Conservation (phyloP, 2,329 filamentous ascomycete genomes). For the Diplodia intermedia region DNA sequence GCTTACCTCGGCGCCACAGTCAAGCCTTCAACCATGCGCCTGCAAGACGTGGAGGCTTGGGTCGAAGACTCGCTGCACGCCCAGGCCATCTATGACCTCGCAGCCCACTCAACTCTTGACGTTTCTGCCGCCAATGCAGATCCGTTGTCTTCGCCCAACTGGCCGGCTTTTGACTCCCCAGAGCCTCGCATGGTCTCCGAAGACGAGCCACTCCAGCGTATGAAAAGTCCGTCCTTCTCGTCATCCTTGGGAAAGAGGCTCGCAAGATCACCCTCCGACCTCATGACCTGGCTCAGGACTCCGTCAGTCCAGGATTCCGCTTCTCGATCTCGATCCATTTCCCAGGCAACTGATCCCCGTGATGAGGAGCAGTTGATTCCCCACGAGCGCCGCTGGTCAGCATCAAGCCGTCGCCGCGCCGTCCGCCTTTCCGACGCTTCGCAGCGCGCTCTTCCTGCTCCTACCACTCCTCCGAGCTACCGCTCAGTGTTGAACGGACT, state of each 20-base stretch:
- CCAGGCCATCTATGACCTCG: neutral
- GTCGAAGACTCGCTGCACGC: constrained; percentile 25
- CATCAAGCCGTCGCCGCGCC: constrained; percentile 16
- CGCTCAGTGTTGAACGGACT: constrained; percentile 7
- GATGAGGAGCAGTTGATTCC: constrained; percentile 4
- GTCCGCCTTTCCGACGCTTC: constrained; percentile 20
- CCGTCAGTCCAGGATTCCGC: neutral
- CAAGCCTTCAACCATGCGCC: constrained; percentile 16
- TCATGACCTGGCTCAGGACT: constrained; percentile 21
- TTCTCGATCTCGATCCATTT: constrained; percentile 24
- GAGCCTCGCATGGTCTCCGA: neutral
- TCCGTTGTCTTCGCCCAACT: neutral
- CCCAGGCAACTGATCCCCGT: constrained; percentile 12
- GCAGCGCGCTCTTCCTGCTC: constrained; percentile 11
- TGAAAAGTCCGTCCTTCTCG: constrained; percentile 23
- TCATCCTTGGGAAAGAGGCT: constrained; percentile 12
- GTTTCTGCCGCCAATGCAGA: neutral
- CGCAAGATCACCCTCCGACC: constrained; percentile 8
- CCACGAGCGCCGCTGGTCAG: constrained; percentile 11
- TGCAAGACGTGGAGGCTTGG: constrained; percentile 23
- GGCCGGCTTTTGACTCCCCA: neutral
- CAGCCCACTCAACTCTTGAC: constrained; percentile 1
- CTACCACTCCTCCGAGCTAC: constrained; percentile 3
- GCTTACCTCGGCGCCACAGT: constrained; percentile 21
- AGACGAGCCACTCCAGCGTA: neutral